phyloP scores from a whole-genome alignment of 2,329 filamentous ascomycete genomes.

The Trichoderma pleuroti region DNA sequence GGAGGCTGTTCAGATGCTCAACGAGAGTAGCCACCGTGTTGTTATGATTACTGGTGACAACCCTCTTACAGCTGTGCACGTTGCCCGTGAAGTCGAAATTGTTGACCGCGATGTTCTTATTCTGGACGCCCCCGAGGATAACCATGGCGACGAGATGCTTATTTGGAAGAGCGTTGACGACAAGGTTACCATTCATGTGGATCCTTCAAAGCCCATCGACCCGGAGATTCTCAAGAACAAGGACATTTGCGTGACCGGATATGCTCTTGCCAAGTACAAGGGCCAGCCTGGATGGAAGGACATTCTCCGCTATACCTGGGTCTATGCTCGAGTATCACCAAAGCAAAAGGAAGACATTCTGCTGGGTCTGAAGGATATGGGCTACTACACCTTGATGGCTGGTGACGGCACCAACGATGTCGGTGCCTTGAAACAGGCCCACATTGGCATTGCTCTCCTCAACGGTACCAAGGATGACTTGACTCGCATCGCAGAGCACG shows the following conservation, averaged over 20 bases:
- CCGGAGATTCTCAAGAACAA: slow-evolving; percentile 75
- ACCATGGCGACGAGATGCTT: slow-evolving; percentile 72
- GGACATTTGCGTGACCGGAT: slow-evolving; percentile 93
- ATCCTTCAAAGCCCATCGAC: slow-evolving; percentile 77
- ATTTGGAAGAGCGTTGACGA: slow-evolving; percentile 97
- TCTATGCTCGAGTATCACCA: slow-evolving; percentile 95
- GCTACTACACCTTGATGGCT: slow-evolving; percentile 98
- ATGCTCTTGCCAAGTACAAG: slow-evolving; percentile 85
- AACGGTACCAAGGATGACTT: slow-evolving; percentile 93
- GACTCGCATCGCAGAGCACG: slow-evolving; percentile 86
- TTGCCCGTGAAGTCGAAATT: slow-evolving; percentile 93
- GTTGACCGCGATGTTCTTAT: slow-evolving; percentile 94
- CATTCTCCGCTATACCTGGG: slow-evolving; percentile 87
- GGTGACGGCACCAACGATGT: slow-evolving; percentile 98
- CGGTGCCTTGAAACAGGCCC: slow-evolving; percentile 94
- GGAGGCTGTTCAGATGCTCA: slow-evolving; percentile 91
- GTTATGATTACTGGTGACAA: slow-evolving; percentile 99
- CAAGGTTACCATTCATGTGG: slow-evolving; percentile 78
- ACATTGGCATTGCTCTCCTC: slow-evolving; percentile 91
- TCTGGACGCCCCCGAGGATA: slow-evolving; percentile 89
- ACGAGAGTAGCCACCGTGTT: slow-evolving; percentile 96
- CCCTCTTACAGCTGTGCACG: slow-evolving; percentile 91
- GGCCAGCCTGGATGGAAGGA: slow-evolving; percentile 71
- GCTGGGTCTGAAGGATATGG: slow-evolving; percentile 91
- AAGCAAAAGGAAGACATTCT: slow-evolving; percentile 99